Evolutionary conservation across 768 basidiomycete species (phyloP).

Genomic region (Kondoa subrosea): DNA sequence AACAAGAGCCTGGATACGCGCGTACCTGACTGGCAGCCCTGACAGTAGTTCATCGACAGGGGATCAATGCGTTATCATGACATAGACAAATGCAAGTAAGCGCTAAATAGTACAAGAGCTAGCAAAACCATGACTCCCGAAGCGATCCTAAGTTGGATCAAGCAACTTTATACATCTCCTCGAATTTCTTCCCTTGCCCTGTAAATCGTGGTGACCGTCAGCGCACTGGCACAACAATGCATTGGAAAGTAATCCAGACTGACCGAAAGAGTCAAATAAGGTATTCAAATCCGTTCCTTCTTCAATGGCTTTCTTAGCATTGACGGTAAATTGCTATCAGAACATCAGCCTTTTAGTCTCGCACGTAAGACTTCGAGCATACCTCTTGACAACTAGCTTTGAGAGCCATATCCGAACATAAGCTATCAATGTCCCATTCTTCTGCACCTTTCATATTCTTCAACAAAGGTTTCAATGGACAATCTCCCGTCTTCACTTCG

Average conservation of each 20-base stretch:
- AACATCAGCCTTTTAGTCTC: background rate
- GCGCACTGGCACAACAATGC: background rate
- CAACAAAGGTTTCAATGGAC: background rate
- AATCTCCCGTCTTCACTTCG: background rate
- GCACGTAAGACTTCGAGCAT: background rate
- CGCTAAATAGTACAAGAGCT: too few relatives aligned
- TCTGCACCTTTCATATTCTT: background rate
- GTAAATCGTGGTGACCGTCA: too few relatives aligned
- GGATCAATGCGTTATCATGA: too few relatives aligned
- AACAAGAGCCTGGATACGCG: too few relatives aligned
- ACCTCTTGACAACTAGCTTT: constrained; percentile 20
- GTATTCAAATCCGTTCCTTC: background rate
- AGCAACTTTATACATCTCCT: too few relatives aligned
- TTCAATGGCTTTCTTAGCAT: background rate
- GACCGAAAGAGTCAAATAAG: background rate
- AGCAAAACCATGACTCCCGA: too few relatives aligned
- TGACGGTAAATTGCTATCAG: background rate
- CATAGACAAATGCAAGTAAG: too few relatives aligned
- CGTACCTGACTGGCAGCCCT: too few relatives aligned
- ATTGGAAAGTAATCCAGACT: background rate
- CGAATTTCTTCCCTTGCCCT: too few relatives aligned
- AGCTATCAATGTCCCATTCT: constrained; percentile 12
- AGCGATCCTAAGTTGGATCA: too few relatives aligned
- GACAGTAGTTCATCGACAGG: too few relatives aligned
- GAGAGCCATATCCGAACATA: constrained; percentile 17